Evolutionary conservation across 2,329 filamentous ascomycete genomes (phyloP).

Genomic region (Fusarium austroafricanum): DNA sequence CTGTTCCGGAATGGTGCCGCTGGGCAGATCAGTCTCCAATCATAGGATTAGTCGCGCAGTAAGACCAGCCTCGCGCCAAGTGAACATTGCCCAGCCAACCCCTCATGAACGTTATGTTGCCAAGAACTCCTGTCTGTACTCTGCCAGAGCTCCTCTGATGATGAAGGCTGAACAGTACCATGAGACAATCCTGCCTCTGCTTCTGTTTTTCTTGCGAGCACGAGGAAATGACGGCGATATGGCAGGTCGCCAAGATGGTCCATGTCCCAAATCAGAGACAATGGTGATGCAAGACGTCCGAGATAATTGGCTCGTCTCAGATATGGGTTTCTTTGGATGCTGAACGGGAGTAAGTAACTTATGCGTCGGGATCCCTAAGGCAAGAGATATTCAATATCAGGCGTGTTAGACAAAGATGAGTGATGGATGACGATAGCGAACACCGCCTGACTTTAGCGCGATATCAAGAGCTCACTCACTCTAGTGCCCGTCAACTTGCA

Average conservation of each 20-base stretch:
- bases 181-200: conserved; percentile 6
- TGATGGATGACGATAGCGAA: conserved; percentile 5
- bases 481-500: conserved; percentile 24
- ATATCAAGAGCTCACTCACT: conserved; percentile 26
- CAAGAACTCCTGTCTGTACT: background rate
- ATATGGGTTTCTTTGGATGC: conserved; percentile 24
- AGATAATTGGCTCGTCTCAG: conserved; percentile 37
- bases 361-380: conserved; percentile 12
- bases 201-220: conserved; percentile 7
- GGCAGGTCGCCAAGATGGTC: conserved; percentile 32
- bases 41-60: conserved; percentile 5
- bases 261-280: conserved; percentile 38
- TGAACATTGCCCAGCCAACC: conserved; percentile 27
- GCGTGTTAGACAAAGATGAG: conserved; percentile 12
- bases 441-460: conserved; percentile 26
- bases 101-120: background rate
- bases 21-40: conserved; percentile 12
- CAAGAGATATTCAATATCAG: background rate
- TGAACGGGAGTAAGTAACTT: conserved; percentile 19
- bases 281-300: conserved; percentile 34
- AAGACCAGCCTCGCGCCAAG: conserved; percentile 33
- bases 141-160: background rate
- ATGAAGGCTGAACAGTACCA: background rate
- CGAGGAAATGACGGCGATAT: conserved; percentile 29
- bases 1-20: conserved; percentile 30